Base-by-base conservation (phyloP, 805 yeast species). In the Nakazawaea holstii region DNA sequence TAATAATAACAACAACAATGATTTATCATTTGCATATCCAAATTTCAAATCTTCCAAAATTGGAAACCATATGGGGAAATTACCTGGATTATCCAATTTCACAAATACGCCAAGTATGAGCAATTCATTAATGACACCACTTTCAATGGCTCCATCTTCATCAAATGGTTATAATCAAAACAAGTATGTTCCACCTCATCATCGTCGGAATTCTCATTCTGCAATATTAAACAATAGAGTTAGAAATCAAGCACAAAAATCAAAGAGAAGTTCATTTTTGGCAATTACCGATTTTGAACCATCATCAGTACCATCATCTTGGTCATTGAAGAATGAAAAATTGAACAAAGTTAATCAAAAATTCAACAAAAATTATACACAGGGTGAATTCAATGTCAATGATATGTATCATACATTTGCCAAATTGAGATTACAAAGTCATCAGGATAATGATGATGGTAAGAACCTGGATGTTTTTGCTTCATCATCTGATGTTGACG, bases 141-240 rank as follows among this genome's bases (percentile, higher is more conserved):
- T 28, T 13, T 30, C 46, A 4, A 28, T 36, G 46, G 13, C 29
- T 9, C 35, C 46, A 20, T 43, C 46, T 11, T 35, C 35, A 2
- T 43, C 39, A n/a, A 29, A 33, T 27, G 46, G 39, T 17, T 8
- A 20, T 27, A 17, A 17, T 14, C 29, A 48, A 29, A 59, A 55
- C 38, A 60, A 65, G 41, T 77, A 77, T 52, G 65, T 77, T 17
- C 81, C 80, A 27, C 82, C 82, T 11, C 82, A 77, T 55, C 80
- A 75, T 49, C 67, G 82, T 54, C 64, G 71, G 45, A 64, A 65
- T 53, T 43, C 39, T 43, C 48, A 33, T 39, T 51, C 58, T 29
- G 42, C 59, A 4, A 46, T 55, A 1, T 52, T 39, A 32, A 40
- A 35, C 40, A 33, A 33, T 6, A 45, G 30, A 24, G 13, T 10